Base-by-base conservation (phyloP, 768 basidiomycete genomes). In the Suillus sp. region DNA sequence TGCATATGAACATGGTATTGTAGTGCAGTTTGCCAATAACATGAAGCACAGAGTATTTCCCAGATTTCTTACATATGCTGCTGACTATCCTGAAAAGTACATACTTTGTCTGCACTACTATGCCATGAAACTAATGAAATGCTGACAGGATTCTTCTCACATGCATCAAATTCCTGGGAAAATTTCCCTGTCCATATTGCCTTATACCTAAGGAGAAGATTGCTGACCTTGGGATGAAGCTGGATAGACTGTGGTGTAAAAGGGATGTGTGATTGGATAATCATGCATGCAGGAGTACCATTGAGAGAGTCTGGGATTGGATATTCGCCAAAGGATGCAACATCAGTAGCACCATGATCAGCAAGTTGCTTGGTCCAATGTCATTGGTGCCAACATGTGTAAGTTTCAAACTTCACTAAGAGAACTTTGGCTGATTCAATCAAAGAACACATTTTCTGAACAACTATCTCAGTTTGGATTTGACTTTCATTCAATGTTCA, bases 81-180 rank as follows among this genome's bases (percentile, higher is more conserved):
- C 70, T 16, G 69, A 73, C 58, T 75, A 74, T 61, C 74, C 69
- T 0, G 73, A 75, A 47, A 78, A 78, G 78, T 78, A 63, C 30
- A 53, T 7, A 67, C 60, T 48, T 40, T 65, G n/a, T 56, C 62
- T 4, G 20, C 13, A 66, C 60, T 40, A 55, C 62, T 47, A 14
- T 59, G 37, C 13, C 11, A 37, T 14, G 37, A 37, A 37, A 37
- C 43, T 67, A 66, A 53, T 64, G 65, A 59, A 18, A 45, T 59
- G 11, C 32, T 3, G 25, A 16, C 34, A 73, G 73, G 54, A 60
- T 67, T 10, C 35, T 74, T 6, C 61, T 74, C 1, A 66, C 67
- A 2, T 63, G 61, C 4, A 67, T 74, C n/a, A 67, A 66, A 25
- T 67, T 69, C 14, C 61, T 69, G 2, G 66, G 68, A 2, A 11